phyloP scores from a whole-genome alignment of 129 eudicot species.

The Pulicaria dysenterica region DNA sequence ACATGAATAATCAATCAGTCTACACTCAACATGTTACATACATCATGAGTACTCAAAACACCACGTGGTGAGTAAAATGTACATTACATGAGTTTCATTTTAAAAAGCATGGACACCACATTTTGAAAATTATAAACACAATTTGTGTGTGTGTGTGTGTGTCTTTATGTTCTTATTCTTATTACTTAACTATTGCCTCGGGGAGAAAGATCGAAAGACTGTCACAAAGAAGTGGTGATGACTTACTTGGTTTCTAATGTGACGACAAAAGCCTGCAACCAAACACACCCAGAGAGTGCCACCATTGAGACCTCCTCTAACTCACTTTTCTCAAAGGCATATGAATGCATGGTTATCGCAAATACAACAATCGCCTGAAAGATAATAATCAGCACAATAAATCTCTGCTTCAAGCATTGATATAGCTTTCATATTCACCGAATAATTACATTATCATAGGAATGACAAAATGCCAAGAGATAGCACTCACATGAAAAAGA shows the following conservation, averaged over 20 bases:
- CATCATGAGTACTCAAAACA: too few relatives aligned
- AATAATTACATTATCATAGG: neutral
- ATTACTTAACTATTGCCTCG: neutral
- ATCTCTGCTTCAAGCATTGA: neutral
- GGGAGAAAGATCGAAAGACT: neutral
- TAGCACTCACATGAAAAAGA: constrained; percentile 81
- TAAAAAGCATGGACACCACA: too few relatives aligned
- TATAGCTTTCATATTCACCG: neutral
- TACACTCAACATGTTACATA: neutral
- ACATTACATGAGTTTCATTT: too few relatives aligned
- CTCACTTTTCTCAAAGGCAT: constrained; percentile 89
- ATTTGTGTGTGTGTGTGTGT: too few relatives aligned
- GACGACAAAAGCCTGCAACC: constrained; percentile 97
- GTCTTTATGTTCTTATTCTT: too few relatives aligned
- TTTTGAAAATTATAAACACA: too few relatives aligned
- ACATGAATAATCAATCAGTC: constrained; percentile 13
- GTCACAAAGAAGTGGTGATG: neutral
- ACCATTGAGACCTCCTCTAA: constrained; percentile 94
- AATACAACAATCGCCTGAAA: constrained; percentile 92
- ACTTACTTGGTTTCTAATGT: constrained; percentile 94
- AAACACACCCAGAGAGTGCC: constrained; percentile 97
- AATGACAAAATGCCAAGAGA: constrained; percentile 1
- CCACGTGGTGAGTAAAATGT: too few relatives aligned
- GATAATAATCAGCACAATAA: constrained; percentile 14
- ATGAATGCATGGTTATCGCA: constrained; percentile 73